phyloP scores from a whole-genome alignment of 176 grass and related monocot genomes.

The Rhynchospora pubera region DNA sequence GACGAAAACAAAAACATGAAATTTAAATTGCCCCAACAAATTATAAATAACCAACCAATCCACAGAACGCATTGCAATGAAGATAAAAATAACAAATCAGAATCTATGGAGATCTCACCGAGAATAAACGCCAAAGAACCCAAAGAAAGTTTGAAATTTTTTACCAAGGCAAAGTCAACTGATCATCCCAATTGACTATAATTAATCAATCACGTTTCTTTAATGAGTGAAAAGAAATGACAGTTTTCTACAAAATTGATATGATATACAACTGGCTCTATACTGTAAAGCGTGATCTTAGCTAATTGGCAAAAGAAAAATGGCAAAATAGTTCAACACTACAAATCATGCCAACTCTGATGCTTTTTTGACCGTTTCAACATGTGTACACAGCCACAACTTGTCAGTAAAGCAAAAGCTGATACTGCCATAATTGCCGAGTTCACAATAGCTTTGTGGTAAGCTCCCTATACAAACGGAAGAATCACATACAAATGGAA shows the following conservation, averaged over 20 bases:
- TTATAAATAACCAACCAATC: no score
- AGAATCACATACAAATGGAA: neutral
- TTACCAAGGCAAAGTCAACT: neutral
- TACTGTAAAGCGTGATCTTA: neutral
- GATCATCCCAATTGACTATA: neutral
- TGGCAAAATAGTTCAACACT: neutral
- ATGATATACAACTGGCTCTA: slow-evolving; percentile 9
- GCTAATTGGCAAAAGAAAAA: neutral
- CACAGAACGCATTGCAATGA: no score
- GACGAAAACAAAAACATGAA: no score
- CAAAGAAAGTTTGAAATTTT: neutral
- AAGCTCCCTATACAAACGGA: slow-evolving; percentile 34
- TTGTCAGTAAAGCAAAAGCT: slow-evolving; percentile 44
- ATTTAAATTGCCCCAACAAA: no score
- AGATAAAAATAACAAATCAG: no score
- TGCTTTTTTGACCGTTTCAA: slow-evolving; percentile 63
- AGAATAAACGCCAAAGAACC: no score
- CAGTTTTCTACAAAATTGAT: slow-evolving; percentile 8
- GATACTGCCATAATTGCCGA: slow-evolving; percentile 63
- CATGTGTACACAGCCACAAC: slow-evolving; percentile 49
- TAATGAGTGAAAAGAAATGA: neutral
- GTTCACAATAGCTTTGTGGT: slow-evolving; percentile 40
- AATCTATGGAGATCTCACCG: no score
- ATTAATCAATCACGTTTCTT: neutral
- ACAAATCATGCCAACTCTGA: slow-evolving; percentile 50